Base-by-base conservation (phyloP, 2,329 filamentous ascomycete species). In the Fusarium lyarnte region DNA sequence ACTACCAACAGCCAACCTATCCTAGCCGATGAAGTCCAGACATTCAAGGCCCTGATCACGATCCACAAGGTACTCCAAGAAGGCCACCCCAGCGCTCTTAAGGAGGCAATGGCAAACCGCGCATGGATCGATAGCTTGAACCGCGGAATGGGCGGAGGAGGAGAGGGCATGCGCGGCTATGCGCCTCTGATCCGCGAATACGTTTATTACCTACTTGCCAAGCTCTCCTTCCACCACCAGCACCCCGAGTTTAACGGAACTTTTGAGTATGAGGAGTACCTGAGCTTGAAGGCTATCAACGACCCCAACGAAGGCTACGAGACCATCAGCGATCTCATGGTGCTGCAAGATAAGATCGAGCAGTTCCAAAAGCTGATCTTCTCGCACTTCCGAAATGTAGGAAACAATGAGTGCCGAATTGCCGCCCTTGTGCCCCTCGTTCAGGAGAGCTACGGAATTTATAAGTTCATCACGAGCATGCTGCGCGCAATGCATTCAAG, bases 391-490 rank as follows among this genome's bases (percentile, higher is more conserved):
- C 91, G 95, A 67, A 90, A 91, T 74, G 93, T 95, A 31, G 91
- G 93, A 52, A 97, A 97, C 84, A 99, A 98, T 78, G 96, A 99
- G 82, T 98, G 95, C 82, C 90, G 95, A 70, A 99, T 99, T 78
- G 97, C 95, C 19, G 94, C 96, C 3, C 85, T 99, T 58, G 95
- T 98, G 27, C 94, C 95, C 5, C 85, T 99, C 46, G 96, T 99
- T 6, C 94, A 97, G 81, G 96, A 99, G 85, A 98, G 94, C 81
- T 99, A 98, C 82, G 96, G 96, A 52, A 98, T 99, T 76, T 99
- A 99, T 87, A 98, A 98, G 83, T 99, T 99, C 81, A 95, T 98
- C 74, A 99, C 96, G 0, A 99, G 96, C 92, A 99, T 99, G 96
- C 84, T 99, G 70, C 90, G 96, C 62, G 96, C 96, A 21, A 98